phyloP scores from a whole-genome alignment of 139 green algal genomes.

The Desmodesmus armatus region DNA sequence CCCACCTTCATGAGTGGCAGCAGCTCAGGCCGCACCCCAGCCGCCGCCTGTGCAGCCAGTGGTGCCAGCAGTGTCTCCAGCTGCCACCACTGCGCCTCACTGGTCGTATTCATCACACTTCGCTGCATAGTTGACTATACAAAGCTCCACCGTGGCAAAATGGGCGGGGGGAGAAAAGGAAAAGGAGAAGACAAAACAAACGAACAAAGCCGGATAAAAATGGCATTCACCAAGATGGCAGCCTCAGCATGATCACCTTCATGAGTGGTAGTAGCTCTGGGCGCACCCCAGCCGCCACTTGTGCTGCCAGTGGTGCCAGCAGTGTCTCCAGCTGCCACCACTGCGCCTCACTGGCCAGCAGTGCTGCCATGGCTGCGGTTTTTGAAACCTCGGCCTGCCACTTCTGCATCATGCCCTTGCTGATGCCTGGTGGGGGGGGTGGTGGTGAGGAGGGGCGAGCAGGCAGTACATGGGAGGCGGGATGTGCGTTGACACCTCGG shows the following conservation, averaged over 20 bases:
- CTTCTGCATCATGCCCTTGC: slow-evolving; percentile 63
- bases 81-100: no score
- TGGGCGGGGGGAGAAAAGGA: no score
- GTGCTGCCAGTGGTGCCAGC: slow-evolving; percentile 39
- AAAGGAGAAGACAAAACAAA: no score
- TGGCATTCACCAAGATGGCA: no score
- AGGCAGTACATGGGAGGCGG: no score
- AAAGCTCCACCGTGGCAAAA: no score
- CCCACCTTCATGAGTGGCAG: slow-evolving; percentile 63
- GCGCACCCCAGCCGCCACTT: slow-evolving; percentile 57
- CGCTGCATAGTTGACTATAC: no score
- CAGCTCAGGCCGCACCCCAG: slow-evolving; percentile 65
- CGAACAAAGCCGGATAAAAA: no score
- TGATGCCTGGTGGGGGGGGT: slow-evolving; percentile 64
- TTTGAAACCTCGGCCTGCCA: slow-evolving; percentile 66
- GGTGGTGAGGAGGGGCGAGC: no score
- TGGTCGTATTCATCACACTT: no score
- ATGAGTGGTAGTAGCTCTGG: slow-evolving; percentile 72
- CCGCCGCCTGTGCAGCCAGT: slow-evolving; percentile 55
- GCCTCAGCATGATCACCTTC: slow-evolving; percentile 42
- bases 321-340: slow-evolving; percentile 69
- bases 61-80: slow-evolving; percentile 47
- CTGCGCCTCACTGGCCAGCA: slow-evolving; percentile 48
- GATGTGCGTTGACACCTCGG: no score
- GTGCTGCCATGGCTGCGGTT: slow-evolving; percentile 64